Evolutionary conservation across 1,284 basidiomycete genomes (phyloP).

Genomic region (Cutaneotrichosporon curvatum): DNA sequence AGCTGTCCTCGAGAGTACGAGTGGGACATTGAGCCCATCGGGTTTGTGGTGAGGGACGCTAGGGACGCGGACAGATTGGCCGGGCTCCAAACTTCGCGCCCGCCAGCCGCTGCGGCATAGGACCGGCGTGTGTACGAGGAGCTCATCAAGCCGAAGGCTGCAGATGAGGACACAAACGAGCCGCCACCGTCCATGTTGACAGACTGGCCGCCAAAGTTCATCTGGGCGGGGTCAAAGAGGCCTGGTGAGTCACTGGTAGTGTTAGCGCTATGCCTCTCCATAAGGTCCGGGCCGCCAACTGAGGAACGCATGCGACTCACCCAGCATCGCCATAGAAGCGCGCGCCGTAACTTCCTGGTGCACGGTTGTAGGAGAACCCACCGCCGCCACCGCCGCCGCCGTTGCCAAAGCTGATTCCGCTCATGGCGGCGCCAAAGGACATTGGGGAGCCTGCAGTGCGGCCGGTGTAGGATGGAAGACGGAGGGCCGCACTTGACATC

Average conservation of each 20-base stretch:
- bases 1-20: conserved; percentile 38
- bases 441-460: conserved; percentile 33
- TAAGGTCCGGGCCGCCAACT: no score
- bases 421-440: conserved; percentile 41
- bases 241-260: conserved; percentile 27
- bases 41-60: conserved; percentile 32
- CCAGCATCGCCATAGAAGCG: conserved; percentile 36
- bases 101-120: conserved; percentile 37
- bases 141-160: conserved; percentile 29
- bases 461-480: conserved; percentile 1
- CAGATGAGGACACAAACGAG: conserved; percentile 29
- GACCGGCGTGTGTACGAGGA: conserved; percentile 30
- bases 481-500: conserved; percentile 12
- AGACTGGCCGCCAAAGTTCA: conserved; percentile 32
- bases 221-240: conserved; percentile 26
- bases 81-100: conserved; percentile 12
- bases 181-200: conserved; percentile 37
- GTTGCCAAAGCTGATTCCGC: conserved; percentile 39
- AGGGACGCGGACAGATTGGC: conserved; percentile 34
- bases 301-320: conserved; percentile 21
- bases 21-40: conserved; percentile 20
- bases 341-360: conserved; percentile 28
- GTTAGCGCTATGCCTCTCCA: no score
- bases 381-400: conserved; percentile 27
- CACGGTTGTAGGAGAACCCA: conserved; percentile 25